Percentiles rank a stretch among this genome's conserved stretches.
Conservation (phyloP, 495 filamentous ascomycete species). For the Penicillium pancosmium region DNA sequence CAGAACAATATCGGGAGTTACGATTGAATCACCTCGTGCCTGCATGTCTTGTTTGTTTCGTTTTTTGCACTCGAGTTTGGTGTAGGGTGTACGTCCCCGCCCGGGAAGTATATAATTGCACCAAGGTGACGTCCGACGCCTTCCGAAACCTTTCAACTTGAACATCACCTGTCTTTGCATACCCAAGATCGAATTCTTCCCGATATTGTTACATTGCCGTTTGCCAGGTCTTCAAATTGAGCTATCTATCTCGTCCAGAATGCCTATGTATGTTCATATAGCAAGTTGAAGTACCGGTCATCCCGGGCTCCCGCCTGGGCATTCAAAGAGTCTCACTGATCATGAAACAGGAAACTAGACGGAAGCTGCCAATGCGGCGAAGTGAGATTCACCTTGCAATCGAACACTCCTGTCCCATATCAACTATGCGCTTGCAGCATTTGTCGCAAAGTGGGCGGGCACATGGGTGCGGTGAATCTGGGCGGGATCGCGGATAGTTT, state of each 20-base stretch:
- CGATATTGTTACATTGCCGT: not conserved
- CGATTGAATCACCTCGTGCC: not conserved
- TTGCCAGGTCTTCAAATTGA: not conserved
- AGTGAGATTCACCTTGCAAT: conserved; percentile 54
- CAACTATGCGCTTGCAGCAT: conserved; percentile 61
- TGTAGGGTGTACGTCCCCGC: not conserved
- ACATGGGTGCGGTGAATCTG: conserved; percentile 53
- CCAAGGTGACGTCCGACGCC: not conserved
- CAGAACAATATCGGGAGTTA: too few relatives aligned
- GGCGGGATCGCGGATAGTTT: conserved; percentile 52
- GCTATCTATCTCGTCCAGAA: conserved; percentile 2
- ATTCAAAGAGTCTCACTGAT: not conserved
- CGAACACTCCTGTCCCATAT: conserved; percentile 56
- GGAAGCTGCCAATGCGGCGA: conserved; percentile 58
- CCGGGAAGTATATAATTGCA: conserved; percentile 13
- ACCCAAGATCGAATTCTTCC: not conserved
- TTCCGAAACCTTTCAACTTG: not conserved
- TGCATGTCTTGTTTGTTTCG: conserved; percentile 6
- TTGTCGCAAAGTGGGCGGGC: conserved; percentile 57
- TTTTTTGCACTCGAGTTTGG: not conserved
- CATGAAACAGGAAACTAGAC: conserved; percentile 44
- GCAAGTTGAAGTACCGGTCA: not conserved
- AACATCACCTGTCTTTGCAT: not conserved
- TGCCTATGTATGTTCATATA: conserved; percentile 32
- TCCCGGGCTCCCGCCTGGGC: too few relatives aligned